Conservation (phyloP, 768 basidiomycete genomes). For the Amanita exitialis region DNA sequence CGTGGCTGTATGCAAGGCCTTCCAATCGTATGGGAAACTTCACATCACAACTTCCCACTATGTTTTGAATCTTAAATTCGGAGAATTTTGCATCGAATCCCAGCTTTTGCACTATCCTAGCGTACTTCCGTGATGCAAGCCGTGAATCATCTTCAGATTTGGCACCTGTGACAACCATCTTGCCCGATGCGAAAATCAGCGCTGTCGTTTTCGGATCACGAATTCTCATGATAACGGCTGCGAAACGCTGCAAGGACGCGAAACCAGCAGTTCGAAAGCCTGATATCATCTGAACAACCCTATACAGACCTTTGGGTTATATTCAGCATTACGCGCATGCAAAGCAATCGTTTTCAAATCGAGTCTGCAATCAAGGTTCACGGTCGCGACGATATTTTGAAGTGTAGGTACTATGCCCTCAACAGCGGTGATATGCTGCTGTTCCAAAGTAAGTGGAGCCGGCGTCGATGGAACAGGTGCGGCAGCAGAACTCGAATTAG, state of each 20-base stretch:
- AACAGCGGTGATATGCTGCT: slow-evolving; percentile 92
- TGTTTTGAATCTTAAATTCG: slow-evolving; percentile 99
- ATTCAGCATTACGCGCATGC: slow-evolving; percentile 97
- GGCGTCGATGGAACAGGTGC: slow-evolving; percentile 57
- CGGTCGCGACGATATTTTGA: slow-evolving; percentile 99
- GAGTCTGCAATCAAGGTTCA: slow-evolving; percentile 92
- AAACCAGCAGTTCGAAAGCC: slow-evolving; percentile 54
- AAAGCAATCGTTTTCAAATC: slow-evolving; percentile 98
- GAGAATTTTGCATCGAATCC: slow-evolving; percentile 99
- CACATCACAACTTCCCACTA: slow-evolving; percentile 96
- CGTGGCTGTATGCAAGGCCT: slow-evolving; percentile 95
- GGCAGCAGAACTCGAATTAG: slow-evolving; percentile 35
- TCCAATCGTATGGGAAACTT: slow-evolving; percentile 98
- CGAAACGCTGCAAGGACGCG: slow-evolving; percentile 83
- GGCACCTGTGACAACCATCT: slow-evolving; percentile 99
- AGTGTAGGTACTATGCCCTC: slow-evolving; percentile 98
- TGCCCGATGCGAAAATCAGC: slow-evolving; percentile 97
- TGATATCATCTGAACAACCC: slow-evolving; percentile 30
- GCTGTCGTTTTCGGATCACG: slow-evolving; percentile 99
- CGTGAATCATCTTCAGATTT: slow-evolving; percentile 98
- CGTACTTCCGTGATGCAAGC: slow-evolving; percentile 95
- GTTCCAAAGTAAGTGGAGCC: slow-evolving; percentile 71
- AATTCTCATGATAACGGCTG: slow-evolving; percentile 99
- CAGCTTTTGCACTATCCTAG: slow-evolving; percentile 97
- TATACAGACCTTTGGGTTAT: slow-evolving; percentile 97